phyloP scores from a whole-genome alignment of 1,284 basidiomycete genomes.

The Cryptococcus sp. region DNA sequence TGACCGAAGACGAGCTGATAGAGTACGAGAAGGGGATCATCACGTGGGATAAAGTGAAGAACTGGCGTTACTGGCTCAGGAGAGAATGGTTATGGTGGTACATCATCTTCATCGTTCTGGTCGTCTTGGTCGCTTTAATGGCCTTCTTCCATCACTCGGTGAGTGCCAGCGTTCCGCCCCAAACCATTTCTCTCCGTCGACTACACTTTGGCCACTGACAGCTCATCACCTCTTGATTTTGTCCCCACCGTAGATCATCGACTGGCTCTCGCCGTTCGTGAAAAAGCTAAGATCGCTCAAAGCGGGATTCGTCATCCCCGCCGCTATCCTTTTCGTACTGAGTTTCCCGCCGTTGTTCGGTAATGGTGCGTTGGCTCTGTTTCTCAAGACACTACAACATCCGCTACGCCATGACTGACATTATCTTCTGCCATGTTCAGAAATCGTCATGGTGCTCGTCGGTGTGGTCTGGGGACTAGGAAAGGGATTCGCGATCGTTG shows the following conservation, averaged over 20 bases:
- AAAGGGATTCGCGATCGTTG: constrained; percentile 46
- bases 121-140: constrained; percentile 29
- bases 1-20: constrained; percentile 30
- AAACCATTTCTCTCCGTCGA: neutral
- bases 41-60: constrained; percentile 28
- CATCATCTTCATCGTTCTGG: constrained; percentile 18
- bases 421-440: constrained; percentile 6
- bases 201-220: no score
- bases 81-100: constrained; percentile 36
- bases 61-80: constrained; percentile 38
- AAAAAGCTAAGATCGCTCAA: constrained; percentile 19
- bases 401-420: neutral
- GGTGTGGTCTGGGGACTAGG: constrained; percentile 53
- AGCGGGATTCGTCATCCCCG: constrained; percentile 47
- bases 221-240: neutral
- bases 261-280: constrained; percentile 33
- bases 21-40: constrained; percentile 40
- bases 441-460: constrained; percentile 43
- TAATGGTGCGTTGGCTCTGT: constrained; percentile 30
- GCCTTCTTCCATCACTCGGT: constrained; percentile 38
- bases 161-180: constrained; percentile 23
- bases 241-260: constrained; percentile 24
- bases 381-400: neutral
- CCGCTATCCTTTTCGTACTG: constrained; percentile 49
- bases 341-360: constrained; percentile 54